These are phyloP conservation scores for Sphaerulina vaccinii DNA, from an alignment of 2,329 filamentous ascomycete species.

Conservation along the genomic window DNA sequence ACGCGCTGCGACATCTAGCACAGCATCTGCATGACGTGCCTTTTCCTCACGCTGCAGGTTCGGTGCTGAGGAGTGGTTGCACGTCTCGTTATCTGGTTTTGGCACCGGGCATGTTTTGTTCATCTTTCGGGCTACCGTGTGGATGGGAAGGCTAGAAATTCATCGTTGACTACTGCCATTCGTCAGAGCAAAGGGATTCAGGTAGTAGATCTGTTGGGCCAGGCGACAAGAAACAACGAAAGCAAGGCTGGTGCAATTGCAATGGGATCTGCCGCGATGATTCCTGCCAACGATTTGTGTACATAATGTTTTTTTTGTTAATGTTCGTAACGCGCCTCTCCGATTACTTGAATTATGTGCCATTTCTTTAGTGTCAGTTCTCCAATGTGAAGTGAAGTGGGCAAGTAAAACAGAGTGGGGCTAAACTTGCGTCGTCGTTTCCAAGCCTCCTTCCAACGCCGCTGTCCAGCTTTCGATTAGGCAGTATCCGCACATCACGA, in stretches of 20 bases:
- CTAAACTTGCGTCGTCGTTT: not conserved
- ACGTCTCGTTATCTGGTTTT: slow-evolving; percentile 22
- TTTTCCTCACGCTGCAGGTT: slow-evolving; percentile 26
- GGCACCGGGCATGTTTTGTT: slow-evolving; percentile 17
- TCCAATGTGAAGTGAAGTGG: not conserved
- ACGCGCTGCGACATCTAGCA: slow-evolving; percentile 25
- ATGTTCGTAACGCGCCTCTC: slow-evolving; percentile 26
- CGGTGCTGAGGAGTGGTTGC: slow-evolving; percentile 22
- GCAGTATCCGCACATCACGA: not conserved
- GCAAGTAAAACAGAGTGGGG: not conserved
- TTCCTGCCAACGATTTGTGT: slow-evolving; percentile 19
- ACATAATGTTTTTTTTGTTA: slow-evolving; percentile 35
- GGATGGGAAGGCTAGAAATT: not conserved
- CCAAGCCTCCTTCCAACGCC: not conserved
- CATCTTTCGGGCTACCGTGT: slow-evolving; percentile 18
- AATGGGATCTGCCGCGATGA: slow-evolving; percentile 4
- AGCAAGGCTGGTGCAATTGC: not conserved
- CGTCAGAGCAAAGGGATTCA: not conserved
- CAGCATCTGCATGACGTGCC: slow-evolving; percentile 23
- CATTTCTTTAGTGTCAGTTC: not conserved
- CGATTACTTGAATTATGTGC: not conserved
- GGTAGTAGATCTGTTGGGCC: slow-evolving; percentile 3
- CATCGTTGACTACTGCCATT: not conserved
- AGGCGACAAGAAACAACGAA: slow-evolving; percentile 5
- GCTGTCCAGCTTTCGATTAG: not conserved